These are phyloP conservation scores for Synchytrium microbalum DNA, from an alignment of 371 early-diverging fungal genomes.

Conservation along the genomic window DNA sequence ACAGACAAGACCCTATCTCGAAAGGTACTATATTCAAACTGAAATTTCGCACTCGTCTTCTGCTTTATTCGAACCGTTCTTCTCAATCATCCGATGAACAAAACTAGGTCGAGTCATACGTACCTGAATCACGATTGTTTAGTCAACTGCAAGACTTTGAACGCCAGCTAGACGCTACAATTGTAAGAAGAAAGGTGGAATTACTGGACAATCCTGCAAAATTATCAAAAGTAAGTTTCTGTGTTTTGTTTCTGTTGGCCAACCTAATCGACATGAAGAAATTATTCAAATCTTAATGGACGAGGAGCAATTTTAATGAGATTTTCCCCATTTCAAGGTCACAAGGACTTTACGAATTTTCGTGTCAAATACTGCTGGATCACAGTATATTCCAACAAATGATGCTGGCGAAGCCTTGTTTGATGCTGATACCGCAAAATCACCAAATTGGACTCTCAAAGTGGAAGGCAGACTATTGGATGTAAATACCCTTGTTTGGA, in stretches of 20 bases:
- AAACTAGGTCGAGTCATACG: conserved; percentile 70
- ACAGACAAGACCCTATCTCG: conserved; percentile 51
- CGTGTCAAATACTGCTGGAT: conserved; percentile 74
- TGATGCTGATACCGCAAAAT: conserved; percentile 19
- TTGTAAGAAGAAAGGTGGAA: conserved; percentile 81
- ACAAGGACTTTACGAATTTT: conserved; percentile 82
- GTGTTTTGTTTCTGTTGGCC: too few relatives aligned
- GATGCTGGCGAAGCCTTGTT: conserved; percentile 10
- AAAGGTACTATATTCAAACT: conserved; percentile 29
- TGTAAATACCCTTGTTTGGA: conserved; percentile 21
- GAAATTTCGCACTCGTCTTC: background rate
- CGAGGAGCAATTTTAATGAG: background rate
- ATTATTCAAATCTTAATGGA: background rate
- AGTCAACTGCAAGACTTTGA: conserved; percentile 78
- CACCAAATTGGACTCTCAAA: conserved; percentile 86
- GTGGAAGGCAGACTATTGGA: conserved; percentile 85
- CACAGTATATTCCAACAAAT: conserved; percentile 44
- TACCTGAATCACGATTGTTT: conserved; percentile 87
- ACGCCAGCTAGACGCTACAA: conserved; percentile 77
- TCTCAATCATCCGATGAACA: background rate
- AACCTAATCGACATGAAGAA: too few relatives aligned
- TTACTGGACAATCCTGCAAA: conserved; percentile 76
- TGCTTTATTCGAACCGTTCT: too few relatives aligned
- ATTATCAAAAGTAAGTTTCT: conserved; percentile 50
- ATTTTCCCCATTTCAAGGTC: conserved; percentile 34